Base-by-base conservation (phyloP, 2,329 filamentous ascomycete species). In the Pestalotiopsis sp. region DNA sequence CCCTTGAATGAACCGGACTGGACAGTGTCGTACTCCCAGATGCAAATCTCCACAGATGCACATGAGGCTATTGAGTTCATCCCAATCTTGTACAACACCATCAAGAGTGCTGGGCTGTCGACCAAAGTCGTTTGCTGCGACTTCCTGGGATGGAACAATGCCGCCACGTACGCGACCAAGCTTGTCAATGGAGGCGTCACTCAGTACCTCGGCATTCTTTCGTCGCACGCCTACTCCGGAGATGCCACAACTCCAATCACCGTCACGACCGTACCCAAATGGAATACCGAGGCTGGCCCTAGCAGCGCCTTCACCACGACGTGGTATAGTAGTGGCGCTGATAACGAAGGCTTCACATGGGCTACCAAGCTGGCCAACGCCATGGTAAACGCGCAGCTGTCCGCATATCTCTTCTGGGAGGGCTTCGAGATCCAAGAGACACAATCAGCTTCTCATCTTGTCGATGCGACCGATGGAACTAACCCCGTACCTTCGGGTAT, bases 321-420 rank as follows among this genome's bases (percentile, higher is more conserved):
- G 14, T 86, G 82, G 80, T 84, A 83, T 69, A 71, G 72, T 4
- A 78, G 73, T 67, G 82, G 83, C 25, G 81, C 78, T 3, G 72
- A 76, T 1, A 80, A 80, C 27, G 85, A 87, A 67, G 76, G 76
- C 1, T 68, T 76, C 45, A 77, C 75, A 1, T 77, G 76, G 76
- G 76, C 76, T n/a, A 74, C 69, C 45, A 77, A 75, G 68, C 73
- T 87, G 41, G 81, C 83, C 68, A 79, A 80, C n/a, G 82, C 79
- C 9, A 73, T 86, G 49, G 78, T 82, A 7, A 80, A 83, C 68
- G 79, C 80, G 14, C 82, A 84, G 70, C 78, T 84, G 12, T 82
- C 79, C 5, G 85, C 79, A 0, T 86, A 85, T 70, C 77, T 87
- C 4, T 86, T 85, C 75, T 86, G 84, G 84, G 80, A 83, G 70